Base-by-base conservation (phyloP, 345 rosid species). In the Orychophragmus violaceus region DNA sequence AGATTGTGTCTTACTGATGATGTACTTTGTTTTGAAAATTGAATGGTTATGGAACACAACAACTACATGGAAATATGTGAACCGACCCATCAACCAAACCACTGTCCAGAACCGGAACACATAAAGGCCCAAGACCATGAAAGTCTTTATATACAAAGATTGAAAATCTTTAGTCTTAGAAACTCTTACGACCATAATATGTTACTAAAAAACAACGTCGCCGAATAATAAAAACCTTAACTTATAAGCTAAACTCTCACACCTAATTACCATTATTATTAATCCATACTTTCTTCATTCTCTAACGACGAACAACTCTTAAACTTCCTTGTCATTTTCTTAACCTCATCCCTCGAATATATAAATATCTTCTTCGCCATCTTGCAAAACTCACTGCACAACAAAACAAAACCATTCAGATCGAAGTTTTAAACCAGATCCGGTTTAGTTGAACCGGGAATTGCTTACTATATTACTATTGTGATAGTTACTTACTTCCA, bases 371-470 rank as follows among this genome's bases (percentile, higher is more conserved):
- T 88, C 80, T 60, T 82, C 6, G 81, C 91, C 91, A 88, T 77
- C 77, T 83, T 84, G 66, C 88, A 84, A 72, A 88, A 88, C 62
- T 85, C 91, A 69, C 95, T 88, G 84, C 77, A 68, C 59, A 52
- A 33, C 22, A 17, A 45, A 19, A 23, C 14, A 64, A 5, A 28
- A 25, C 6, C 41, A 13, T 22, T 23, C 22, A 48, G n/a, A 16
- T 67, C n/a, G 8, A 49, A 13, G 16, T 1, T 3, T 19, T n/a
- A 22, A 42, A 29, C 23, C 30, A 63, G 57, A 29, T 45, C n/a
- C 11, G 57, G 57, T 49, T 30, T 2, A 44, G 7, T 9, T 32
- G 45, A 45, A 17, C 32, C 9, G 12, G 7, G 14, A 56, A n/a
- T 4, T 23, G 42, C 16, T 30, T 1, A 54, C 23, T n/a, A n/a